Evolutionary conservation across 2,329 filamentous ascomycete species (phyloP).

Genomic region (Xylariaceae sp.): DNA sequence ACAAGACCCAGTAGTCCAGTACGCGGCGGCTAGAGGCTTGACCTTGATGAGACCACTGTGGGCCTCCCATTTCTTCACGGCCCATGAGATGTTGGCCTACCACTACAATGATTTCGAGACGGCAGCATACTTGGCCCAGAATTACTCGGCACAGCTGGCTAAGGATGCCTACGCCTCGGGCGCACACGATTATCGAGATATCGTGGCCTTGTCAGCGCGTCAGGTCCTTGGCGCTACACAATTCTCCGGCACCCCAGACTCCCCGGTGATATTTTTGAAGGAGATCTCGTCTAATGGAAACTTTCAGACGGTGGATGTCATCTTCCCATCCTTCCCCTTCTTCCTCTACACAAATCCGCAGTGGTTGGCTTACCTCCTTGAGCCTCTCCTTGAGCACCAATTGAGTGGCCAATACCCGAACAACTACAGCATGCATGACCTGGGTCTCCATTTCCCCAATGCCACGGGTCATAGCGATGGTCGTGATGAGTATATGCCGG

Average conservation of each 20-base stretch:
- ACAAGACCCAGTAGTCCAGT: constrained; percentile 77
- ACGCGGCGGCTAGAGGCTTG: constrained; percentile 69
- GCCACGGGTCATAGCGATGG: constrained; percentile 70
- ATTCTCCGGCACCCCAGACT: constrained; percentile 68
- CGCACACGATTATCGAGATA: constrained; percentile 71
- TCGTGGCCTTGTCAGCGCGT: constrained; percentile 71
- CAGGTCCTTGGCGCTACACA: constrained; percentile 77
- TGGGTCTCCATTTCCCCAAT: constrained; percentile 70
- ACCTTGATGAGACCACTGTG: constrained; percentile 77
- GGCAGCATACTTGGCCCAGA: constrained; percentile 59
- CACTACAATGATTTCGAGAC: constrained; percentile 72
- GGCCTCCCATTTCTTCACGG: constrained; percentile 66
- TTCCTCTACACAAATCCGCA: constrained; percentile 80
- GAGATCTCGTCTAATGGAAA: constrained; percentile 85
- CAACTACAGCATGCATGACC: constrained; percentile 73
- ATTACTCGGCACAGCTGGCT: constrained; percentile 69
- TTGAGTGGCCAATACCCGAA: constrained; percentile 81
- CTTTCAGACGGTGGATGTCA: constrained; percentile 81
- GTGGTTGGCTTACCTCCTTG: constrained; percentile 75
- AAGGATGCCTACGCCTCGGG: constrained; percentile 70
- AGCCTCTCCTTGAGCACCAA: constrained; percentile 78
- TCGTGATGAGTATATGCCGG: constrained; percentile 69
- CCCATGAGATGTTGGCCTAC: constrained; percentile 63
- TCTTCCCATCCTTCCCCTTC: constrained; percentile 82
- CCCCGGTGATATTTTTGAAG: constrained; percentile 74